Evolutionary conservation across 2,329 filamentous ascomycete genomes (phyloP), one percentile per base, ranked within the genome.

Genomic region (Colletotrichum tropicale): DNA sequence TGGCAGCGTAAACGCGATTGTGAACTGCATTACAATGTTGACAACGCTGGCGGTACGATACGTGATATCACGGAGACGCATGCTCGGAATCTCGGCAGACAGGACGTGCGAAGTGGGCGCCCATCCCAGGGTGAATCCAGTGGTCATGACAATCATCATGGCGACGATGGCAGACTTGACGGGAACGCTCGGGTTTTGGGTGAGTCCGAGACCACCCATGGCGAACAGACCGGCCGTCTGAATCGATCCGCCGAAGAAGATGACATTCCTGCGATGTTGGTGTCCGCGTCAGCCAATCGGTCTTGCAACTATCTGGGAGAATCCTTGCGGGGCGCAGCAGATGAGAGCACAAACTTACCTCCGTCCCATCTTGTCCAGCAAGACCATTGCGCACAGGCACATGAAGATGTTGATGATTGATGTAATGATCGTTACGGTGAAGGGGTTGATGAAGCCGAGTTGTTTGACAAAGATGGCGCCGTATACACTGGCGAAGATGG

Each of bases 71-170:
- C 82, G 78, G 30, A 85, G 77, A 70, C 81, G 77, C 66, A 78
- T 74, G 15, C 82, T 80, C 1, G 83, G 81, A 5, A 86, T 73
- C 68, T 85, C 84, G 6, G 83, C 82, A 1, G 81, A 80, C 34
- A 86, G 78, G 30, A 85, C 83, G 67, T 86, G 84, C 3, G 81
- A 80, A 1, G 84, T 70, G 5, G 83, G 84, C 4, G 80, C 84
- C 82, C 83, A 86, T 16, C 80, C 83, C 3, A 83, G 77, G 36
- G 75, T 78, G 74, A 82, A 84, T 21, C 81, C 81, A 48, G 82
- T 74, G 28, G 68, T 76, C 43, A 81, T 84, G 8, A 86, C 43
- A 21, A 79, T 80, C 55, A 83, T 77, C 78, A 83, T 82, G 26
- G 82, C 81, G 12, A 85, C 80, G 26, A 86, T 82, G 12, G 78